phyloP scores from a whole-genome alignment of 176 grass and related monocot species.

The Oryza brachyantha region DNA sequence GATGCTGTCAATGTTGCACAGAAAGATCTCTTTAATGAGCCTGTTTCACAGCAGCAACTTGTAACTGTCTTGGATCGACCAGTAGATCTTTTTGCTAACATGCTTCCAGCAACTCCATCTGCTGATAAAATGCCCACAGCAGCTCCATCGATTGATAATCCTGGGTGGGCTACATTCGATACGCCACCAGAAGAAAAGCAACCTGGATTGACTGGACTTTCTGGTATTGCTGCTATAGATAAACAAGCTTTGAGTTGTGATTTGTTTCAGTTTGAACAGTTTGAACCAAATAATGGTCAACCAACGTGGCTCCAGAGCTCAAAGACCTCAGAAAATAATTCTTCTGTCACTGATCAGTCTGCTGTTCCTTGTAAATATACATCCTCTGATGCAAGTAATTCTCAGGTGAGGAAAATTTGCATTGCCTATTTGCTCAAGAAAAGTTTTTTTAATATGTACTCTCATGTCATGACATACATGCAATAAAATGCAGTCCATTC shows the following conservation, averaged over 20 bases:
- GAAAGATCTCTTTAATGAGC: conserved; percentile 38
- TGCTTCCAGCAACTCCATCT: conserved; percentile 15
- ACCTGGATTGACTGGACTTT: conserved; percentile 26
- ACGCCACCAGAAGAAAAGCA: conserved; percentile 43
- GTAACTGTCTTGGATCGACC: conserved; percentile 35
- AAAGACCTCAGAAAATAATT: conserved; percentile 27
- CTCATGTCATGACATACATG: not conserved
- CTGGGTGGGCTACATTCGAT: conserved; percentile 90
- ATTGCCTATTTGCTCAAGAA: not conserved
- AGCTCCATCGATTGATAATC: conserved; percentile 43
- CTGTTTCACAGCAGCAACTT: conserved; percentile 27
- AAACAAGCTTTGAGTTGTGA: conserved; percentile 10
- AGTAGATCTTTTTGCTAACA: conserved; percentile 63
- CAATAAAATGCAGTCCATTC: no score
- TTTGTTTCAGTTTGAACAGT: conserved; percentile 38
- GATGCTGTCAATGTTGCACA: conserved; percentile 22
- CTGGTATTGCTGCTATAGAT: conserved; percentile 18
- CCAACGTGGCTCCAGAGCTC: conserved; percentile 19
- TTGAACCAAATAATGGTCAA: conserved; percentile 30
- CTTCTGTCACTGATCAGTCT: conserved; percentile 38
- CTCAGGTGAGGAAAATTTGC: conserved; percentile 52
- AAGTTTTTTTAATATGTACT: not conserved
- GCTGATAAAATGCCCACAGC: conserved; percentile 26
- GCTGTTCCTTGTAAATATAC: conserved; percentile 11
- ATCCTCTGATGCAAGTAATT: conserved; percentile 36